Evolutionary conservation across 352 stramenopile genomes (phyloP), one percentile per base, ranked within the genome.

Genomic region (Pythium dissotocum): DNA sequence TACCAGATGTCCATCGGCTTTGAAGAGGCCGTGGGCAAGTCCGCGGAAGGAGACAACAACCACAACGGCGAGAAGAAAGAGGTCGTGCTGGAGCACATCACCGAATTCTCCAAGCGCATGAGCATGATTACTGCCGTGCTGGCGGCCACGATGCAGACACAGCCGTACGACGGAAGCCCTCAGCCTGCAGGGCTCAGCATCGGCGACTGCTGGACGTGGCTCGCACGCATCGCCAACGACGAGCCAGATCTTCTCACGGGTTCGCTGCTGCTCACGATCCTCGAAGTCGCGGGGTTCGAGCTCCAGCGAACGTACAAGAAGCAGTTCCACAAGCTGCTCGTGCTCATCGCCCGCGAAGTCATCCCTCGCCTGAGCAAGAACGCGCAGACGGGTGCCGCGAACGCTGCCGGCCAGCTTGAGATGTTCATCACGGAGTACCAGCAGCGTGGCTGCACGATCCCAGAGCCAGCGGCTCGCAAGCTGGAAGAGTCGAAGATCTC

Each of bases 241-340:
- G 67, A 81, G n/a, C 80, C 79, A 1, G 75, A 92, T 67, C 70
- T 91, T 58, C 88, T 94, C 73, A 91, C 86, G 26, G 86, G 76
- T 2, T 72, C 83, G 35, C 55, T 94, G 7, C 67, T 85, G 49
- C 80, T 92, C 36, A 91, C 84, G 44, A 89, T 94, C 64, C 71
- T 94, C 38, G 86, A 94, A 82, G 82, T 92, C 26, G 82, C 83
- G 1, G 81, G 86, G 44, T 92, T 82, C 65, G 86, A 92, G 68
- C 66, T 92, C 14, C 65, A 79, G 9, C 77, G 75, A 9, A 70
- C 72, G 36, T 94, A 91, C 77, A 88, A 85, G 71, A 77, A 77
- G 7, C 83, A 94, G 61, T 92, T 94, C 64, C 86, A 91, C 73
- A 92, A 94, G 58, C 55, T 92, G 26, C 64, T 94, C 28, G 72